Conservation (phyloP, 768 basidiomycete species). For the Hydnum rufescens region DNA sequence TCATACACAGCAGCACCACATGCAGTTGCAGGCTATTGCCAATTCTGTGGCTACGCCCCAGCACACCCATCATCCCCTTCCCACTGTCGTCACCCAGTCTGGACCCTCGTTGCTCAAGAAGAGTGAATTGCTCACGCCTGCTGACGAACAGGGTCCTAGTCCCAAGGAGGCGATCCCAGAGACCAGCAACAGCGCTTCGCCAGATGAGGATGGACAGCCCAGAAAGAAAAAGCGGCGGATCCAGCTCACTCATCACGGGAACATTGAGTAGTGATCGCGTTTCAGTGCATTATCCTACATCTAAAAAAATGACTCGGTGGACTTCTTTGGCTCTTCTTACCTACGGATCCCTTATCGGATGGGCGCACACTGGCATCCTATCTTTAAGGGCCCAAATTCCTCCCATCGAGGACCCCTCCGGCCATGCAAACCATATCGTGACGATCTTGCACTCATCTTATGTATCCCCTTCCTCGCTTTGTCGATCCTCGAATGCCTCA, state of each 20-base stretch:
- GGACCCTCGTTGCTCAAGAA: slow-evolving; percentile 20
- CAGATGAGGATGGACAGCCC: slow-evolving; percentile 26
- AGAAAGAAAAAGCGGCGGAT: slow-evolving; percentile 76
- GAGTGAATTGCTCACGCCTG: slow-evolving; percentile 17
- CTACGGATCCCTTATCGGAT: background rate
- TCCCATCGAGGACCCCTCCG: no score
- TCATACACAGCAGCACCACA: slow-evolving; percentile 76
- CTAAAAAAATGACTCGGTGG: background rate
- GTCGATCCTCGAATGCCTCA: background rate
- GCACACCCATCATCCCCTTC: slow-evolving; percentile 19
- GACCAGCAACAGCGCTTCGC: background rate
- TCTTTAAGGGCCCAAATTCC: background rate
- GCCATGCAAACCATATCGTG: no score
- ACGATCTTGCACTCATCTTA: background rate
- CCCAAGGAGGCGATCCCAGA: slow-evolving; percentile 10
- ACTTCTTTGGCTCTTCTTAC: background rate
- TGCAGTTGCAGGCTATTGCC: slow-evolving; percentile 82
- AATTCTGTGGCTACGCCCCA: slow-evolving; percentile 25
- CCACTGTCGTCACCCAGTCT: slow-evolving; percentile 20
- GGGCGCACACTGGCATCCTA: background rate
- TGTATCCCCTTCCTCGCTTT: background rate
- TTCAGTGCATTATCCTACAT: background rate
- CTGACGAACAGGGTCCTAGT: slow-evolving; percentile 13
- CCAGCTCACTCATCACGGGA: slow-evolving; percentile 24
- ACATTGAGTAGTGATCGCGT: background rate